Conservation (phyloP, 2,329 filamentous ascomycete genomes). For the Basipetospora sp. region DNA sequence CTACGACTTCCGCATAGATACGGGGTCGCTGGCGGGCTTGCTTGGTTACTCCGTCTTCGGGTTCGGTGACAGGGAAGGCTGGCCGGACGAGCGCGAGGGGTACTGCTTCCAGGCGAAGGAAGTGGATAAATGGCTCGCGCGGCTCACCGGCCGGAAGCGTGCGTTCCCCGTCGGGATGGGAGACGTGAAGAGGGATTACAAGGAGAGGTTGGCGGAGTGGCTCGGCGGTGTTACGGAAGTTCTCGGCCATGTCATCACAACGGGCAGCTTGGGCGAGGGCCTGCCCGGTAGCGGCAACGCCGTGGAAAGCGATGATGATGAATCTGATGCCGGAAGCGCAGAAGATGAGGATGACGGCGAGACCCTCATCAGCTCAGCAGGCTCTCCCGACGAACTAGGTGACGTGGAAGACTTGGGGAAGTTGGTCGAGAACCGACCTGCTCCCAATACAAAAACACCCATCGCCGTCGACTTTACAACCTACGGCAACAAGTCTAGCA, state of each 20-base stretch:
- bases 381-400: conserved; percentile 34
- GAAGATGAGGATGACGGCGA: conserved; percentile 34
- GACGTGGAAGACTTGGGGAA: conserved; percentile 75
- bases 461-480: conserved; percentile 83
- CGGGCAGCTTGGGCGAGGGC: conserved; percentile 45
- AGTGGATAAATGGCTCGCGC: conserved; percentile 94
- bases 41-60: conserved; percentile 89
- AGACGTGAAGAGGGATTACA: conserved; percentile 64
- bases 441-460: conserved; percentile 20
- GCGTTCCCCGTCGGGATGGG: conserved; percentile 81
- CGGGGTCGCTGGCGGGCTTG: conserved; percentile 59
- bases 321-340: conserved; percentile 29
- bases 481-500: conserved; percentile 32
- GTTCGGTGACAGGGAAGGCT: conserved; percentile 78
- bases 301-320: conserved; percentile 62
- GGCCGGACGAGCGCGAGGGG: conserved; percentile 78
- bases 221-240: conserved; percentile 56
- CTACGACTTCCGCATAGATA: conserved; percentile 92
- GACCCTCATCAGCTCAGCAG: conserved; percentile 16
- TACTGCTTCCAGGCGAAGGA: conserved; percentile 89
- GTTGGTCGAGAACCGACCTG: conserved; percentile 35
- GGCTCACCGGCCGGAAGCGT: conserved; percentile 69
- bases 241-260: conserved; percentile 47
- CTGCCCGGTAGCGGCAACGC: conserved; percentile 70
- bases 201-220: conserved; percentile 62